A percentile compares a stretch with the other conserved stretches of the same genome.
These are phyloP conservation scores for Selenicereus undatus DNA, from an alignment of 148 eudicot genomes.

Conservation along the genomic window DNA sequence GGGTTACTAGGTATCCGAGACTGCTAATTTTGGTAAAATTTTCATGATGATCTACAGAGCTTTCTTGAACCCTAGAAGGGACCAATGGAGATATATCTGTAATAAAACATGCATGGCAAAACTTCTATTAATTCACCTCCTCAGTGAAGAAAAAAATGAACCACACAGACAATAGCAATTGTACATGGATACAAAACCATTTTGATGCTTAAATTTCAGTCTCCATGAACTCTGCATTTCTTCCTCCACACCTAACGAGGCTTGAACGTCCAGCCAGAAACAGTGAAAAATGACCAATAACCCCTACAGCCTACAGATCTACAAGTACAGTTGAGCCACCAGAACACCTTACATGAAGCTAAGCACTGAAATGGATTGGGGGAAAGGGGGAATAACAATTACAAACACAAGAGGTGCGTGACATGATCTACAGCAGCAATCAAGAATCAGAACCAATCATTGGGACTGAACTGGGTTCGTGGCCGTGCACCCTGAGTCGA, in stretches of 20 bases:
- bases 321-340: slow-evolving; percentile 7
- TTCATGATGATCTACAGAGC: too few species aligned
- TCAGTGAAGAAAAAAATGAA: too few species aligned
- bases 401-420: neutral
- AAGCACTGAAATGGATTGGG: slow-evolving; percentile 11
- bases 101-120: too few species aligned
- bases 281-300: neutral
- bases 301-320: neutral
- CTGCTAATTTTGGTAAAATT: too few species aligned
- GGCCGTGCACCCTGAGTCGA: slow-evolving; percentile 85
- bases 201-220: neutral
- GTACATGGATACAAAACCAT: neutral
- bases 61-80: too few species aligned
- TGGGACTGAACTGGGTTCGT: slow-evolving; percentile 46
- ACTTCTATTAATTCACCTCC: too few species aligned
- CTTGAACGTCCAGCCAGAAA: neutral
- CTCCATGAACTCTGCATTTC: neutral
- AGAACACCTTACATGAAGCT: neutral
- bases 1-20: too few species aligned
- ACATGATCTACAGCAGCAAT: neutral
- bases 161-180: neutral
- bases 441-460: slow-evolving; percentile 29
- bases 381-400: neutral
- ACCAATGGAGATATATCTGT: too few species aligned
- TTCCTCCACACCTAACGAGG: neutral